Evolutionary conservation across 2,329 filamentous ascomycete species (phyloP).

Genomic region (Mycosphaerelloides madeirae): DNA sequence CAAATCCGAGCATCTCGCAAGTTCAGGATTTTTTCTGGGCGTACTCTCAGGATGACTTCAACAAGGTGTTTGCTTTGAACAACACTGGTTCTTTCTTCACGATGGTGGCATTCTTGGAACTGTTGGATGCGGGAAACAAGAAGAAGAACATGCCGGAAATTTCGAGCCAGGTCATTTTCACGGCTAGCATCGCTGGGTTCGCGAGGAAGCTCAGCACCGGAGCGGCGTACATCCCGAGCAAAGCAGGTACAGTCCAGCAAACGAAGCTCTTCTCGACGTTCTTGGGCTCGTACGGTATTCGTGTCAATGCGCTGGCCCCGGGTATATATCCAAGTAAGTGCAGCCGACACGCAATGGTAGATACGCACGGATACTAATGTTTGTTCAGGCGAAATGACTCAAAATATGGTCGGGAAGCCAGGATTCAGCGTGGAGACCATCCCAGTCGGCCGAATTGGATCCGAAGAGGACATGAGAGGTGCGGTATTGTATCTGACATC

Average conservation of each 20-base stretch:
- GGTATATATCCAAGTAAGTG: constrained; percentile 26
- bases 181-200: constrained; percentile 39
- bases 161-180: constrained; percentile 43
- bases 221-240: constrained; percentile 39
- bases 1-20: constrained; percentile 4
- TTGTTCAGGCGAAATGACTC: constrained; percentile 11
- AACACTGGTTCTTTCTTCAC: constrained; percentile 42
- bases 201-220: constrained; percentile 28
- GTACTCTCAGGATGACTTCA: constrained; percentile 11
- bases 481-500: constrained; percentile 62
- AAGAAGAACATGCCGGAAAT: constrained; percentile 36
- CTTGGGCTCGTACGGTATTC: constrained; percentile 40
- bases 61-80: constrained; percentile 38
- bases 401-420: constrained; percentile 4
- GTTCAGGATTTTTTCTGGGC: constrained; percentile 10
- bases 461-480: constrained; percentile 49
- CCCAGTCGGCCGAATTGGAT: constrained; percentile 47
- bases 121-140: constrained; percentile 43
- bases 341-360: neutral
- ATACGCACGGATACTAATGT: neutral
- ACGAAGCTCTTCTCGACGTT: constrained; percentile 41
- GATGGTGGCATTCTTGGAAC: constrained; percentile 40
- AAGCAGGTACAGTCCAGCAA: constrained; percentile 40
- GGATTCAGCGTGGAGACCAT: constrained; percentile 10
- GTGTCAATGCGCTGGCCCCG: constrained; percentile 44